phyloP scores from a whole-genome alignment of 352 stramenopile species.

The Thraustochytrium striatum region DNA sequence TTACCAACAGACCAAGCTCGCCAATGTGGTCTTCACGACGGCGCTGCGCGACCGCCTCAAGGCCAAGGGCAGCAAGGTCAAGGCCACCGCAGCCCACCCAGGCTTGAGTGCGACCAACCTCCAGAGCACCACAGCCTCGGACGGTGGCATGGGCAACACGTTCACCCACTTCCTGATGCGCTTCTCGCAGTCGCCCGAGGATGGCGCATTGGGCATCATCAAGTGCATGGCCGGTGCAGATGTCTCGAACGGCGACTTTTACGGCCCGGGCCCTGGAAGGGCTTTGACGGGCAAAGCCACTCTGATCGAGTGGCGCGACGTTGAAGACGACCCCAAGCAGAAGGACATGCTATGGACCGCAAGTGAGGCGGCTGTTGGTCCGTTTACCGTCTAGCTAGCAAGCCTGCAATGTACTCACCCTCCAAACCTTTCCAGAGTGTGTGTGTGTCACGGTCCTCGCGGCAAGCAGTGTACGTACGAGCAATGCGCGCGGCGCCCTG shows the following conservation, averaged over 20 bases:
- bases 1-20: slow-evolving; percentile 59
- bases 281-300: no score
- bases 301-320: no score
- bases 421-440: no score
- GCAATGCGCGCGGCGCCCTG: no score
- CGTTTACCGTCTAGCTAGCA: no score
- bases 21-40: slow-evolving; percentile 86
- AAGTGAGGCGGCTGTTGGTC: slow-evolving; percentile 51
- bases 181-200: slow-evolving; percentile 5
- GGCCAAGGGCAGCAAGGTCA: slow-evolving; percentile 52
- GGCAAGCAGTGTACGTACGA: no score
- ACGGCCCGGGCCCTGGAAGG: no score
- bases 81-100: background rate
- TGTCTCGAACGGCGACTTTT: slow-evolving; percentile 3
- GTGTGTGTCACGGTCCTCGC: no score
- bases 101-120: slow-evolving; percentile 20
- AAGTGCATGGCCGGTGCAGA: background rate
- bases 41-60: slow-evolving; percentile 79
- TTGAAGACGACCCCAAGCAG: slow-evolving; percentile 47
- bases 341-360: slow-evolving; percentile 53
- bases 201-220: slow-evolving; percentile 13
- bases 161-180: background rate
- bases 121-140: background rate
- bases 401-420: no score
- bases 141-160: background rate